A percentile compares a stretch with the other conserved stretches of the same genome.
phyloP scores from a whole-genome alignment of 2,329 filamentous ascomycete species.

The Diplocarpon rosae region DNA sequence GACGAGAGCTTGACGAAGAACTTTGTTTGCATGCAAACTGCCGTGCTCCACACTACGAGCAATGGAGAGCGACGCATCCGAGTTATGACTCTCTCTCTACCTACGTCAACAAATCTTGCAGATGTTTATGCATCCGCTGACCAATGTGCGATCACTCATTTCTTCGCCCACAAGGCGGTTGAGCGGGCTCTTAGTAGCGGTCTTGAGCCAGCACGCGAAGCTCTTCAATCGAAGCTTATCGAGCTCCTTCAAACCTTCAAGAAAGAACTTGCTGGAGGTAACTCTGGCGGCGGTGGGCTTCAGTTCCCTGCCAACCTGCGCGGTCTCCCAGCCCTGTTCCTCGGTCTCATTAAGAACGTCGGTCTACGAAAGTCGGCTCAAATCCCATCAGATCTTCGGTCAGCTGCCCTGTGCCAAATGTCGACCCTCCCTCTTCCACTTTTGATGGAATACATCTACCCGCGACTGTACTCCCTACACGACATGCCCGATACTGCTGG shows the following conservation, averaged over 20 bases:
- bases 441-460: slow-evolving; percentile 87
- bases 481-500: slow-evolving; percentile 96
- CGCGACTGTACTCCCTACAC: slow-evolving; percentile 73
- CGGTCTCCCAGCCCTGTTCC: slow-evolving; percentile 78
- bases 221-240: slow-evolving; percentile 79
- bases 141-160: slow-evolving; percentile 83
- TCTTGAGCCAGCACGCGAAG: slow-evolving; percentile 81
- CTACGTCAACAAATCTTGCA: slow-evolving; percentile 81
- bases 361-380: slow-evolving; percentile 86
- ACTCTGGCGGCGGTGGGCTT: slow-evolving; percentile 82
- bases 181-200: slow-evolving; percentile 79
- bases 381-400: slow-evolving; percentile 87
- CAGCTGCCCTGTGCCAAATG: slow-evolving; percentile 84
- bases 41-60: slow-evolving; percentile 93
- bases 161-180: slow-evolving; percentile 96
- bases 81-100: slow-evolving; percentile 84
- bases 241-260: slow-evolving; percentile 92
- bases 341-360: slow-evolving; percentile 92
- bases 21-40: slow-evolving; percentile 84
- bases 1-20: slow-evolving; percentile 90
- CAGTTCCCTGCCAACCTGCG: slow-evolving; percentile 92
- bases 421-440: slow-evolving; percentile 86
- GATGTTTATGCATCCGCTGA: slow-evolving; percentile 93
- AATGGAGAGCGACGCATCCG: slow-evolving; percentile 93
- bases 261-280: slow-evolving; percentile 91